Evolutionary conservation across 1,284 basidiomycete species (phyloP).

Genomic region (Cryptococcus sp.): DNA sequence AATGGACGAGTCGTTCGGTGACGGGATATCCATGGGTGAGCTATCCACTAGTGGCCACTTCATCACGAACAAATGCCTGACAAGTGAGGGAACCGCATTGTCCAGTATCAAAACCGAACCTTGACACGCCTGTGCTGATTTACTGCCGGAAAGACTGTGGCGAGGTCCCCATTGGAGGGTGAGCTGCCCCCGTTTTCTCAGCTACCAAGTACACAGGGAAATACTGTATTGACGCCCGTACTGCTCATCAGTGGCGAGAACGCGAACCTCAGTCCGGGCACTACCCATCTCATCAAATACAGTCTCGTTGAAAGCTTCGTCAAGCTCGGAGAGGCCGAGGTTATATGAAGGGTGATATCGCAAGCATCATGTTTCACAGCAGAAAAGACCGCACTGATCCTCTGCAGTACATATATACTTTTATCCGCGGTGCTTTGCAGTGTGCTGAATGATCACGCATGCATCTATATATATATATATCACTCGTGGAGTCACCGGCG

Average conservation of each 20-base stretch:
- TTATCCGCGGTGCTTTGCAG: no score
- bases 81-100: neutral
- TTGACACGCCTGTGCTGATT: conserved; percentile 69
- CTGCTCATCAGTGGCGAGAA: conserved; percentile 37
- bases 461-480: no score
- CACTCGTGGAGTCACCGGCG: no score
- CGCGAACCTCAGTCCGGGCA: conserved; percentile 40
- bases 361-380: no score
- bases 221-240: neutral
- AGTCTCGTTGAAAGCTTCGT: conserved; percentile 47
- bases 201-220: neutral
- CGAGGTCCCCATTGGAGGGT: conserved; percentile 70
- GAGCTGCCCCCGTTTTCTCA: conserved; percentile 19
- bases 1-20: conserved; percentile 63
- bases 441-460: no score
- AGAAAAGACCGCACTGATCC: no score
- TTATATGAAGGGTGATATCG: conserved; percentile 23
- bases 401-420: no score
- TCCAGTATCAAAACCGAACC: conserved; percentile 71
- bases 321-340: conserved; percentile 47
- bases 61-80: neutral
- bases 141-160: conserved; percentile 69
- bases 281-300: conserved; percentile 50
- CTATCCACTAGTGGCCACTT: conserved; percentile 14
- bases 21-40: conserved; percentile 72